Evolutionary conservation across 2,329 filamentous ascomycete species (phyloP), one percentile per base, ranked within the genome.

Genomic region (Alternaria rosae): DNA sequence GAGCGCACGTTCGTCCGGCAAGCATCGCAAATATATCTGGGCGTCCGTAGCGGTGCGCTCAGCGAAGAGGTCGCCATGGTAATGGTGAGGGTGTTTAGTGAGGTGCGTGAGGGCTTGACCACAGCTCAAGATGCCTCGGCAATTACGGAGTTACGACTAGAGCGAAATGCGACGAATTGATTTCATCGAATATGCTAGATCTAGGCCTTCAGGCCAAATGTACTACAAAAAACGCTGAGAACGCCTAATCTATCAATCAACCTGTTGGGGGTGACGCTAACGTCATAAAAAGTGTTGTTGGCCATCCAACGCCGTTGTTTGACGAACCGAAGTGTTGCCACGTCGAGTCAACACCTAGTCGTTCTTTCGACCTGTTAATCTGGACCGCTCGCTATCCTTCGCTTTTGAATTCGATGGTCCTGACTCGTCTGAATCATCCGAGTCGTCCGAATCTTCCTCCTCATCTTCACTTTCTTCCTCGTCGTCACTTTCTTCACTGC

Each of bases 361-460:
- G 30, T 76, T 65, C 68, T 79, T 79, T 15, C 76, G 70, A 43
- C 66, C 69, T 21, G 77, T 79, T 57, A 80, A 66, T 44, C 75
- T 67, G 44, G 74, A 67, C 21, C 71, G 64, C 65, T 78, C 76
- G 41, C 74, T 64, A 28, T 70, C 74, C 11, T 69, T 72, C 25
- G 72, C 74, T 43, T 67, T 70, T 20, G 74, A 73, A 50, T 74
- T 86, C 82, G 89, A 88, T 67, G 90, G 88, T 64, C 86, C 84
- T 32, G 85, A 83, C 43, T 81, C 69, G 5, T 48, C 57, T 17
- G 41, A 38, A 38, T 38, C 56, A 13, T 44, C 56, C 8, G 56
- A 58, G 25, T 57, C 44, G 28, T 57, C 55, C 13, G 50, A 45
- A 48, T 59, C 57, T 28, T 54, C 38, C 3, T 60, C 57, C 21